Evolutionary conservation across 1,284 basidiomycete genomes (phyloP), one percentile per base, ranked within the genome.

Genomic region (Fistulinella staudtii): DNA sequence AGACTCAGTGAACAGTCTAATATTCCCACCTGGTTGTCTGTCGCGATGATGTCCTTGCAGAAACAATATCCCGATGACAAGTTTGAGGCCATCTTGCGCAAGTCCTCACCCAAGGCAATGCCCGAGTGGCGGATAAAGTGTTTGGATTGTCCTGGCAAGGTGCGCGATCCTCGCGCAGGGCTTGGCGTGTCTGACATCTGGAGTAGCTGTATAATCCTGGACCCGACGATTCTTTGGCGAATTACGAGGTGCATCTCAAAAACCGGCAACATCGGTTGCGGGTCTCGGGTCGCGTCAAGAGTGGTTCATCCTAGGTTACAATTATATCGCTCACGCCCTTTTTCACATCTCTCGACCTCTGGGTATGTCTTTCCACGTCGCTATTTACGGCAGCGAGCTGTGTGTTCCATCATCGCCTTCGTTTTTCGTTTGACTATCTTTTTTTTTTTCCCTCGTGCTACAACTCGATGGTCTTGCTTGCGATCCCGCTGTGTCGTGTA

Each of bases 101-200:
- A 76, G 58, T 72, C 77, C 11, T 68, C 70, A 10, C 72, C 75
- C 42, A 71, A 67, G 7, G 72, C 69, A 23, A 64, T 70, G 29
- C 57, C 78, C 3, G 90, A 94, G 64, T 98, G 94, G 93, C 78
- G 93, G 17, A 79, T 97, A 58, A 93, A 91, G 66, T 99, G 95
- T 67, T 63, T 85, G 48, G 95, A 98, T 65, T 98, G 95, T 66
- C 92, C 92, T 52, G 91, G 90, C 59, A 93, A 93, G 77, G 91
- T 92, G 17, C 20, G 55, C 36, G 2, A 15, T n/a, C 17, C 3
- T 18, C n/a, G n/a, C n/a, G n/a, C n/a, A n/a, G n/a, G n/a, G n/a
- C n/a, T n/a, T n/a, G n/a, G n/a, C n/a, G n/a, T n/a, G n/a, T n/a
- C 9, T 5, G 20, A 25, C 25, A 15, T 8, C 2, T n/a, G n/a